A percentile compares a stretch with the other conserved stretches of the same genome.
Evolutionary conservation across 2,329 filamentous ascomycete genomes (phyloP).

Genomic region (Alternaria sp.): DNA sequence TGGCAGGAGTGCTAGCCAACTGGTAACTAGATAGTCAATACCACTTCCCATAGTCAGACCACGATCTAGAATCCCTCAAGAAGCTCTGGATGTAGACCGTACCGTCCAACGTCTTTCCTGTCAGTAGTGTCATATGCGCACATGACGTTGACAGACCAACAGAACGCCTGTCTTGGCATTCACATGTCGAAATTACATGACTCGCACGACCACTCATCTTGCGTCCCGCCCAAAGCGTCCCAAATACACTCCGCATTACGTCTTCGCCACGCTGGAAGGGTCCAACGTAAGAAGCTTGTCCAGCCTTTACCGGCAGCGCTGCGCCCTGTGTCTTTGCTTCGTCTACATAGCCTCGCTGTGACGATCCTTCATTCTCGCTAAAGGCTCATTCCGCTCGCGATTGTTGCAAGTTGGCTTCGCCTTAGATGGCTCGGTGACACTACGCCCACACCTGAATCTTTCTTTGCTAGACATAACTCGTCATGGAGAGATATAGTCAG

Average conservation of each 20-base stretch:
- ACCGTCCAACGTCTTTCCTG: neutral
- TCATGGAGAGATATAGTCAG: constrained; percentile 95
- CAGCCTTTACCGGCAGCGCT: neutral
- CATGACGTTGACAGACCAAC: constrained; percentile 12
- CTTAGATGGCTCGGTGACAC: constrained; percentile 33
- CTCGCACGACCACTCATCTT: constrained; percentile 27
- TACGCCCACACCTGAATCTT: constrained; percentile 13
- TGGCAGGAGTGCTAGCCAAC: constrained; percentile 11
- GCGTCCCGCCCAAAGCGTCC: constrained; percentile 26
- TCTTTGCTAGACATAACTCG: constrained; percentile 2
- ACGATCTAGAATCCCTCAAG: constrained; percentile 1
- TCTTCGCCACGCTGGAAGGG: constrained; percentile 11
- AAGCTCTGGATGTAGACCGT: neutral
- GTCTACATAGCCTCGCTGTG: neutral
- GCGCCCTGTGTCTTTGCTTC: constrained; percentile 4
- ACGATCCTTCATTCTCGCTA: neutral
- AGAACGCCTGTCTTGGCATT: constrained; percentile 31
- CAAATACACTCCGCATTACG: constrained; percentile 16
- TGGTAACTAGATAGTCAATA: constrained; percentile 20
- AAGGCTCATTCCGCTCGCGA: constrained; percentile 9
- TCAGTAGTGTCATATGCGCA: constrained; percentile 10
- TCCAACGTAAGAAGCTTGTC: constrained; percentile 5
- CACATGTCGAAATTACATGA: constrained; percentile 34
- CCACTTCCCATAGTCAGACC: constrained; percentile 10
- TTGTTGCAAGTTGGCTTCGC: constrained; percentile 4